Evolutionary conservation across 495 filamentous ascomycete species (phyloP).

Genomic region (Penicillium malachiteum): DNA sequence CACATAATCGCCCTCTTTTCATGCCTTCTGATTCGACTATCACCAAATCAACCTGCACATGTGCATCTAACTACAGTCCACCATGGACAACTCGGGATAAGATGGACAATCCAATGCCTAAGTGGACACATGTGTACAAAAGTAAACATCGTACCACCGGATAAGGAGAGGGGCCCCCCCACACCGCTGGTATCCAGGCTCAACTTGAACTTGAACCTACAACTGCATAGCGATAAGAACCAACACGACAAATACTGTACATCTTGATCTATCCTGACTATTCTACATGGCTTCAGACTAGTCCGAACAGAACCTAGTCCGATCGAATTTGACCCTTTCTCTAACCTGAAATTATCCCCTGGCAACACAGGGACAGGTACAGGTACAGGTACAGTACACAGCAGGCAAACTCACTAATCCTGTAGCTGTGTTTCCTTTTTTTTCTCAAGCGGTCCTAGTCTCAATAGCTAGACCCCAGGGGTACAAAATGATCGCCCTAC

Average conservation of each 20-base stretch:
- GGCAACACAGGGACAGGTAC: too few species aligned
- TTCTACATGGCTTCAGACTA: too few species aligned
- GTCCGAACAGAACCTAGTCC: too few species aligned
- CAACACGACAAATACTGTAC: too few species aligned
- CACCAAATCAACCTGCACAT: background rate
- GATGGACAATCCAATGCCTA: background rate
- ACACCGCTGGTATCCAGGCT: slow-evolving; percentile 2
- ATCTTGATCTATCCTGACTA: too few species aligned
- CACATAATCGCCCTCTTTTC: background rate
- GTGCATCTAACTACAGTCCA: background rate
- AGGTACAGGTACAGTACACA: too few species aligned
- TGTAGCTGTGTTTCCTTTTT: background rate
- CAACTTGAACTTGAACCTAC: background rate
- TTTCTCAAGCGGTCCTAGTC: background rate
- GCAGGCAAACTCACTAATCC: background rate
- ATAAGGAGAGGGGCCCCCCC: slow-evolving; percentile 4
- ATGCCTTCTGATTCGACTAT: background rate
- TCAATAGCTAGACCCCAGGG: slow-evolving; percentile 7
- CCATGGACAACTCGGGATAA: slow-evolving; percentile 3
- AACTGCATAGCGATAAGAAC: background rate
- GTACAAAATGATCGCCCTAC: slow-evolving; percentile 9
- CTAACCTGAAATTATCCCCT: too few species aligned
- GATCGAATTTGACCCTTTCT: too few species aligned
- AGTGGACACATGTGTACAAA: background rate
- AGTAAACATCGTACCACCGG: background rate